Base-by-base conservation (phyloP, 768 basidiomycete genomes). In the Tricholoma terreum region DNA sequence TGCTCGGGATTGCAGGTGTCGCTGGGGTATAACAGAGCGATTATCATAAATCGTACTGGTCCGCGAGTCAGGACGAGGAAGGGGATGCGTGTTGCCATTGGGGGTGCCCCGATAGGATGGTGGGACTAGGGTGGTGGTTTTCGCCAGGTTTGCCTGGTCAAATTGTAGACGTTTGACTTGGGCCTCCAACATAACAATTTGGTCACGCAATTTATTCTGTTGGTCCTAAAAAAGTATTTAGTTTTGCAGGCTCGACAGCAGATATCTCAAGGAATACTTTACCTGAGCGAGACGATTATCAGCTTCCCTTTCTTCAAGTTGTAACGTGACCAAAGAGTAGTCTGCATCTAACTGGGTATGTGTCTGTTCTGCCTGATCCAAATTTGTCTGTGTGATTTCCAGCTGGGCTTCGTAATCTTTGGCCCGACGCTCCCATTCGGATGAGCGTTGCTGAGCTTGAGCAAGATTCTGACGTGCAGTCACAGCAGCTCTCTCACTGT, bases 341-440 rank as follows among this genome's bases (percentile, higher is more conserved):
- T 94, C 91, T 7, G 84, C 81, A 27, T 90, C 88, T 34, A 91
- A 70, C 69, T 89, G 89, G 10, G 73, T 67, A 17, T 83, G 83
- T 0, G 75, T 76, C 65, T 87, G 84, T 61, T 91, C 89, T 8
- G 79, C 74, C 52, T 88, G 82, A 34, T 92, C 88, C 14, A 90
- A 68, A 64, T 81, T 80, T 31, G 82, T 84, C 58, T 77, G 79
- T 27, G 77, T 78, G 62, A 78, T 65, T 65, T 88, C 86, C 17
- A 91, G 70, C 55, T 86, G 80, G 19, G 75, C 73, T 69, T 91
- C 88, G 42, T 80, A 79, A 60, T 90, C 87, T 64, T 85, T 85
- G 17, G 88, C 84, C 21, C 85, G 85, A 60, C 81, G 81, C 71
- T 94, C 92, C 90, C 89, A 92, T 63, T 94, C 92, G 3, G 81